These are phyloP conservation scores for Avena eriantha DNA, from an alignment of 176 grass and related monocot genomes.

Conservation along the genomic window DNA sequence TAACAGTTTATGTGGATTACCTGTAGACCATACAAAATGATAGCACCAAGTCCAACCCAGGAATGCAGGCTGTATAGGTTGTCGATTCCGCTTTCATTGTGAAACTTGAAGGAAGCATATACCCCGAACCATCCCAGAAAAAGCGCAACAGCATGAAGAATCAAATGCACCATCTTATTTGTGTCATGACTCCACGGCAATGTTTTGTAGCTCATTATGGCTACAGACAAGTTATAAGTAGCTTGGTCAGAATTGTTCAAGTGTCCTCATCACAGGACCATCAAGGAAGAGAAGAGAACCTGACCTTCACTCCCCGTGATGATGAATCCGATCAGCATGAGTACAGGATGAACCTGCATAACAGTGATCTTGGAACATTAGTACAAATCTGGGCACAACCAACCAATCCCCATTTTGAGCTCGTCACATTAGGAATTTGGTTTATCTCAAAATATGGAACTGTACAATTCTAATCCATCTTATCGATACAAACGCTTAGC, in stretches of 20 bases:
- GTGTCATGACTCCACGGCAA: constrained; percentile 71
- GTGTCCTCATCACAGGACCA: background rate
- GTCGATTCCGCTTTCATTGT: constrained; percentile 79
- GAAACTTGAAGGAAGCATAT: constrained; percentile 81
- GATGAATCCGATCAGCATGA: constrained; percentile 89
- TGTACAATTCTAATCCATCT: background rate
- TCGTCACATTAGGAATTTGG: background rate
- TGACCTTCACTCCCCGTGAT: constrained; percentile 80
- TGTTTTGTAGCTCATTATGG: constrained; percentile 81
- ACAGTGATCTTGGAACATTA: background rate
- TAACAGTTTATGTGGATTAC: constrained; percentile 35
- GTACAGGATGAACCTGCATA: constrained; percentile 80
- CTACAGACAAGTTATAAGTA: constrained; percentile 55
- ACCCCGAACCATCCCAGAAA: constrained; percentile 67
- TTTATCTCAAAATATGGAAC: background rate
- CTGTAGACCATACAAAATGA: constrained; percentile 75
- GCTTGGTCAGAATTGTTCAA: constrained; percentile 11
- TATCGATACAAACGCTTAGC: background rate
- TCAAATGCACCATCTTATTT: constrained; percentile 75
- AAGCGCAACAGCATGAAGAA: constrained; percentile 69
- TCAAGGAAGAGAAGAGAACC: constrained; percentile 14
- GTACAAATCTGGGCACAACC: background rate
- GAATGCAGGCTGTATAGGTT: constrained; percentile 94
- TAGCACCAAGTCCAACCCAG: constrained; percentile 82
- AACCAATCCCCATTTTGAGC: background rate